These are phyloP conservation scores for Suhomyces chickasaworum DNA, from an alignment of 1,139 yeast species.

Conservation along the genomic window DNA sequence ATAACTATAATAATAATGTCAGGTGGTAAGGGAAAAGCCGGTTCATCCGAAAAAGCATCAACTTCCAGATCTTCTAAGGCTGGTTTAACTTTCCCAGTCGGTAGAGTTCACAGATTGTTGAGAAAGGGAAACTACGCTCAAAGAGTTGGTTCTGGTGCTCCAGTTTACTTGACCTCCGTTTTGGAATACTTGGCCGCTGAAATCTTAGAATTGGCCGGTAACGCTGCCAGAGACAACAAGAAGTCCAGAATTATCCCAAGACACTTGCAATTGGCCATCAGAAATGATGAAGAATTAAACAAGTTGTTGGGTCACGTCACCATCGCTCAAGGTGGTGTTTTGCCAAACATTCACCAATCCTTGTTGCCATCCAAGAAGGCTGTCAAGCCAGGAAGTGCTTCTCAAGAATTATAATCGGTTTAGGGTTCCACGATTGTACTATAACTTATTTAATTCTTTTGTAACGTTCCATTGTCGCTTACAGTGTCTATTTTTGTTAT, in stretches of 20 bases:
- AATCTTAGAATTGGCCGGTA: conserved; percentile 58
- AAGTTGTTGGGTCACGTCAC: conserved; percentile 84
- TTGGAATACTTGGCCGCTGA: conserved; percentile 57
- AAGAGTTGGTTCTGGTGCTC: conserved; percentile 59
- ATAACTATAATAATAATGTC: conserved; percentile 37
- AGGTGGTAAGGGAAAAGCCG: conserved; percentile 59
- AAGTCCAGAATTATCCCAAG: conserved; percentile 59
- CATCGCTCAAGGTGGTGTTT: conserved; percentile 97
- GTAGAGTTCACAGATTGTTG: conserved; percentile 57
- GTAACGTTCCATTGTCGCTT: conserved; percentile 12
- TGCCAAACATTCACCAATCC: conserved; percentile 95
- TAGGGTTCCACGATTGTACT: conserved; percentile 14
- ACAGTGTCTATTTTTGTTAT: conserved; percentile 12
- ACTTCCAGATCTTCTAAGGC: conserved; percentile 57
- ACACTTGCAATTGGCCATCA: conserved; percentile 56
- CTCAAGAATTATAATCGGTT: conserved; percentile 73
- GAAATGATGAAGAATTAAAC: conserved; percentile 57
- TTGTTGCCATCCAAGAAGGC: conserved; percentile 93
- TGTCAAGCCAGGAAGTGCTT: conserved; percentile 66
- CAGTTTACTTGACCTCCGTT: conserved; percentile 55
- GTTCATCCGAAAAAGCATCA: conserved; percentile 54
- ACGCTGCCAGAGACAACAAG: conserved; percentile 60
- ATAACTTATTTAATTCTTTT: conserved; percentile 16
- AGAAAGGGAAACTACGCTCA: conserved; percentile 59
- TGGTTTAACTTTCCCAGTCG: conserved; percentile 58